A percentile compares a stretch with the other conserved stretches of the same genome.
Evolutionary conservation across 495 filamentous ascomycete genomes (phyloP).

Genomic region (Sordaria brevicollis): DNA sequence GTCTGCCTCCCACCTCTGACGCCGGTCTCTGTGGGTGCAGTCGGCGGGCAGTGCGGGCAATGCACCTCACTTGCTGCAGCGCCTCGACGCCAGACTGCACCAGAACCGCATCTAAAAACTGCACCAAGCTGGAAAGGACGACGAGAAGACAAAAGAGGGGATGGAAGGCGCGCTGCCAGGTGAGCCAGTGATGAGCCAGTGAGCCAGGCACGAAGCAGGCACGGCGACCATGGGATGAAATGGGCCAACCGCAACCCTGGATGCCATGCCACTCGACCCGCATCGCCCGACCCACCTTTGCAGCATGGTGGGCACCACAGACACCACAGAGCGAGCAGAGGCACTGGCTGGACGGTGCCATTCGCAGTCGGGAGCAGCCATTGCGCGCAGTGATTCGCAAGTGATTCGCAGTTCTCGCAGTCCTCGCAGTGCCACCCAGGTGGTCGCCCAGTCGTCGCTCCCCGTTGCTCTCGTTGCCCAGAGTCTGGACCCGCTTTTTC

Average conservation of each 20-base stretch:
- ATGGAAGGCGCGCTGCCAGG: neutral
- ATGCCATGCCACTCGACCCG: neutral
- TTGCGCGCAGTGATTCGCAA: neutral
- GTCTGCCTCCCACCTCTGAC: neutral
- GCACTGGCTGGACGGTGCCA: neutral
- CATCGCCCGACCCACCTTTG: neutral
- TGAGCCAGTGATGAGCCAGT: no score
- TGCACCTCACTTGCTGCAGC: neutral
- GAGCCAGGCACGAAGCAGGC: neutral
- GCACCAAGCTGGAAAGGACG: neutral
- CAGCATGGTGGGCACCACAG: neutral
- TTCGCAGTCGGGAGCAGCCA: neutral
- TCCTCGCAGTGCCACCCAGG: neutral
- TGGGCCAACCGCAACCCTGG: neutral
- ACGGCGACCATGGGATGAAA: neutral
- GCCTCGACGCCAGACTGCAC: neutral
- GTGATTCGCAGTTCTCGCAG: neutral
- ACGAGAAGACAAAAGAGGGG: neutral
- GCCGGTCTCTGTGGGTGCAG: neutral
- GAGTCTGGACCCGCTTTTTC: neutral
- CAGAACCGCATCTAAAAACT: neutral
- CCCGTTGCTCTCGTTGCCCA: neutral
- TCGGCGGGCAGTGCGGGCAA: neutral
- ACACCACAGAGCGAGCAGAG: neutral
- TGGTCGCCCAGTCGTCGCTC: neutral